phyloP scores from a whole-genome alignment of 306 rosid genomes.

The Senna siamea region DNA sequence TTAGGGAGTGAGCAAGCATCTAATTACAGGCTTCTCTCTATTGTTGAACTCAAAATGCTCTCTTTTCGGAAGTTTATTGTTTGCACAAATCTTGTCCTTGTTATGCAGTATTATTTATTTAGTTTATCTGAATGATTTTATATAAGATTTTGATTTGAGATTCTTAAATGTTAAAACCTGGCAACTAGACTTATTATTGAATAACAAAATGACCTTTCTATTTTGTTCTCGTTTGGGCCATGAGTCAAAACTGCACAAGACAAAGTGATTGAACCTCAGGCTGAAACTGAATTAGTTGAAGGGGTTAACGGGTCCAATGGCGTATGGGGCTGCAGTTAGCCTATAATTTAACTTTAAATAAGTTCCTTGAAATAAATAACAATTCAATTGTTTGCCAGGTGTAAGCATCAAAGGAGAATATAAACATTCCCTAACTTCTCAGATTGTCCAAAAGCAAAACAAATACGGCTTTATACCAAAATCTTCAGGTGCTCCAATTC shows the following conservation, averaged over 20 bases:
- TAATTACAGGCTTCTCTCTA: background rate
- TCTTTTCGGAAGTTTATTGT: background rate
- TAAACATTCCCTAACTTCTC: slow-evolving; percentile 42
- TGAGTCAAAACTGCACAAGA: background rate
- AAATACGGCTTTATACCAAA: slow-evolving; percentile 38
- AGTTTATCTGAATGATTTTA: background rate
- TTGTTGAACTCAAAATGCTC: background rate
- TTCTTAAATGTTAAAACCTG: background rate
- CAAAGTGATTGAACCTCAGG: background rate
- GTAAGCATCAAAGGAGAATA: slow-evolving; percentile 40
- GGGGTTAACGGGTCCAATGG: background rate
- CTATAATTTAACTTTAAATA: background rate
- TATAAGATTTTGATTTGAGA: background rate
- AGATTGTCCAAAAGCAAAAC: slow-evolving; percentile 43
- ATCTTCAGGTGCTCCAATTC: slow-evolving; percentile 66
- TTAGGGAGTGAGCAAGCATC: background rate
- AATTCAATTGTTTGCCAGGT: slow-evolving; percentile 47
- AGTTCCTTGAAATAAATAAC: background rate
- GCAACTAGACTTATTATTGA: background rate
- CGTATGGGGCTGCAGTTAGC: background rate
- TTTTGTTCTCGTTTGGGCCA: background rate
- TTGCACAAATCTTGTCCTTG: background rate
- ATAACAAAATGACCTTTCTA: background rate
- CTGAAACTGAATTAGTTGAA: background rate
- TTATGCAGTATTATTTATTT: background rate